phyloP scores from a whole-genome alignment of 1,284 basidiomycete genomes.

The Meira nashicola region DNA sequence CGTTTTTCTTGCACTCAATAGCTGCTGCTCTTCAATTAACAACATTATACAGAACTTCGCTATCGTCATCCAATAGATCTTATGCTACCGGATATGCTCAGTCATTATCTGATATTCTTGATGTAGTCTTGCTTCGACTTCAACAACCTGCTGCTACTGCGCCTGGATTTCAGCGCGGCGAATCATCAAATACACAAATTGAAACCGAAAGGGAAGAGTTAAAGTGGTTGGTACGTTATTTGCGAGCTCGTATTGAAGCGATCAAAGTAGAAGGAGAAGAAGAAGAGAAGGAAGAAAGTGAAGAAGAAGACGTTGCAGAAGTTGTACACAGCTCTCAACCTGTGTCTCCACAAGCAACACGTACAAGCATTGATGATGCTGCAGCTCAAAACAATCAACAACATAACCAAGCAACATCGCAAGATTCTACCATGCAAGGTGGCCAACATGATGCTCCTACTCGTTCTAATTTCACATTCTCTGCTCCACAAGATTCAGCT shows the following conservation, averaged over 20 bases:
- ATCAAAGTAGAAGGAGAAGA: conserved; percentile 14
- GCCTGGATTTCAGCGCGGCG: not conserved
- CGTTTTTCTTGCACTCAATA: conserved; percentile 4
- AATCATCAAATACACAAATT: not conserved
- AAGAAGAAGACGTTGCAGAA: conserved; percentile 4
- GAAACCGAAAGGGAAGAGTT: conserved; percentile 9
- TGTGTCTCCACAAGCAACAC: too few relatives aligned
- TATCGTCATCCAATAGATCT: conserved; percentile 13
- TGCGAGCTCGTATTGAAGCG: conserved; percentile 17
- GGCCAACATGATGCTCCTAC: too few relatives aligned
- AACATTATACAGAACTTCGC: conserved; percentile 16
- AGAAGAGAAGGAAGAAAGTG: conserved; percentile 11
- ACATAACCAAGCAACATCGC: too few relatives aligned
- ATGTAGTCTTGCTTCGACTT: conserved; percentile 14
- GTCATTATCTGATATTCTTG: conserved; percentile 12
- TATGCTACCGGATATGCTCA: conserved; percentile 15
- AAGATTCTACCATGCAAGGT: too few relatives aligned
- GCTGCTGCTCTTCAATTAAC: conserved; percentile 19
- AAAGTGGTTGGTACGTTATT: conserved; percentile 14
- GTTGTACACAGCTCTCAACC: too few relatives aligned
- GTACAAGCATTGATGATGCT: too few relatives aligned
- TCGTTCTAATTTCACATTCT: too few relatives aligned
- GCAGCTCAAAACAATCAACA: too few relatives aligned
- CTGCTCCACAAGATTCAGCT: too few relatives aligned
- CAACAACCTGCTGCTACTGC: conserved; percentile 4